Conservation (phyloP, 1,284 basidiomycete genomes). For the Inonotus hispidus region DNA sequence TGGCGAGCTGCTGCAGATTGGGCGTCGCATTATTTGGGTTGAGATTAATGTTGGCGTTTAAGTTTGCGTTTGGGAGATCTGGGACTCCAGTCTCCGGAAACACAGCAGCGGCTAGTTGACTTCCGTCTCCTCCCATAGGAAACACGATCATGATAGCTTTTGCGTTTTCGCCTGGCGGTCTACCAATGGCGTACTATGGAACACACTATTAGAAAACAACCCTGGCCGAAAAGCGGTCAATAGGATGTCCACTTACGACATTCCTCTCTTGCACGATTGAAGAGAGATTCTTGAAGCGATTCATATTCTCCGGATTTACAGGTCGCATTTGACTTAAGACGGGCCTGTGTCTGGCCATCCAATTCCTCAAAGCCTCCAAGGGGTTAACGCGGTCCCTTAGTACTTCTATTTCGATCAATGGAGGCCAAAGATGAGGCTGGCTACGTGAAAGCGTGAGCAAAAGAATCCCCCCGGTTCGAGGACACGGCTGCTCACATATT, state of each 20-base stretch:
- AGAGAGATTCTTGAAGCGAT: slow-evolving; percentile 29
- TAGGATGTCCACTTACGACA: background rate
- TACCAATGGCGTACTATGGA: slow-evolving; percentile 48
- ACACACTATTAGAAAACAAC: background rate
- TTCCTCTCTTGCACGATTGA: background rate
- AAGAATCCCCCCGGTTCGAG: background rate
- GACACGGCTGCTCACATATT: slow-evolving; percentile 28
- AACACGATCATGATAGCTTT: slow-evolving; percentile 49
- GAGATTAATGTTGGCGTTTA: background rate
- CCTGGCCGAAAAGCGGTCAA: background rate
- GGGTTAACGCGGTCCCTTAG: slow-evolving; percentile 40
- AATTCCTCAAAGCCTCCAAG: slow-evolving; percentile 37
- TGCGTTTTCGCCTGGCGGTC: slow-evolving; percentile 44
- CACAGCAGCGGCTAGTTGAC: slow-evolving; percentile 41
- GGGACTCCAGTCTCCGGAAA: slow-evolving; percentile 56
- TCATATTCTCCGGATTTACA: slow-evolving; percentile 32
- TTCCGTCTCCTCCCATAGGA: slow-evolving; percentile 27
- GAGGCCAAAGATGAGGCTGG: slow-evolving; percentile 50
- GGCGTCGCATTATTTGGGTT: background rate
- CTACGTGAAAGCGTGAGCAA: slow-evolving; percentile 30
- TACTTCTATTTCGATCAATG: slow-evolving; percentile 37
- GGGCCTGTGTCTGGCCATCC: slow-evolving; percentile 39
- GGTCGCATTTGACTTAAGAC: slow-evolving; percentile 22
- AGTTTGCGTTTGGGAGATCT: slow-evolving; percentile 33
- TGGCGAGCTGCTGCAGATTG: no score